These are phyloP conservation scores for Curvularia sp. DNA, from an alignment of 2,329 filamentous ascomycete species.

Conservation along the genomic window DNA sequence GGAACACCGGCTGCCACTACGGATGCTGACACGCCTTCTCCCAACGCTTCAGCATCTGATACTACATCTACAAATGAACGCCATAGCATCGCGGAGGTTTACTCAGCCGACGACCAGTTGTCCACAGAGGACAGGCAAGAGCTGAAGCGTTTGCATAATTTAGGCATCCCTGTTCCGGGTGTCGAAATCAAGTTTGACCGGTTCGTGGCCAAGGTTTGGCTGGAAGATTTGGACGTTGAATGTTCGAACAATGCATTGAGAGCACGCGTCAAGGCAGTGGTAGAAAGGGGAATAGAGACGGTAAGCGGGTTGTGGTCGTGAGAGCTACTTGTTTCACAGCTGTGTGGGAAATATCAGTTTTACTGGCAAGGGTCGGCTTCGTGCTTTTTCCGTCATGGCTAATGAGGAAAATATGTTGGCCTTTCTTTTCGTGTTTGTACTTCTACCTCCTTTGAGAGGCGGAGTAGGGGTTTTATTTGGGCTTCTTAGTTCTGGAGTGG, in stretches of 20 bases:
- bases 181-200: conserved; percentile 88
- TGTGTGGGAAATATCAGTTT: neutral
- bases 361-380: neutral
- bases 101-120: conserved; percentile 10
- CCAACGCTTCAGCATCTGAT: conserved; percentile 3
- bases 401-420: neutral
- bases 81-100: conserved; percentile 21
- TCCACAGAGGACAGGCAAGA: conserved; percentile 58
- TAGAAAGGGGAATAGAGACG: conserved; percentile 88
- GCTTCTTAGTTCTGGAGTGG: neutral
- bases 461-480: neutral
- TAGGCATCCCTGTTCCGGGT: conserved; percentile 91
- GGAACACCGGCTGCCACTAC: conserved; percentile 9
- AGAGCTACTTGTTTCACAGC: neutral
- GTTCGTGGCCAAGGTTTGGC: conserved; percentile 85
- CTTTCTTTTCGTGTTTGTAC: neutral
- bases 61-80: conserved; percentile 6
- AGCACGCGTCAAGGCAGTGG: conserved; percentile 85
- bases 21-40: conserved; percentile 2
- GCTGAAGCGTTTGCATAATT: conserved; percentile 76
- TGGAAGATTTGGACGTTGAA: conserved; percentile 91
- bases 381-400: neutral
- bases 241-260: conserved; percentile 78
- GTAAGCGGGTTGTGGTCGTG: conserved; percentile 57
- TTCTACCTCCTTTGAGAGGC: neutral